Conservation (phyloP, 1,139 yeast species). For the Pichia cactophila region DNA sequence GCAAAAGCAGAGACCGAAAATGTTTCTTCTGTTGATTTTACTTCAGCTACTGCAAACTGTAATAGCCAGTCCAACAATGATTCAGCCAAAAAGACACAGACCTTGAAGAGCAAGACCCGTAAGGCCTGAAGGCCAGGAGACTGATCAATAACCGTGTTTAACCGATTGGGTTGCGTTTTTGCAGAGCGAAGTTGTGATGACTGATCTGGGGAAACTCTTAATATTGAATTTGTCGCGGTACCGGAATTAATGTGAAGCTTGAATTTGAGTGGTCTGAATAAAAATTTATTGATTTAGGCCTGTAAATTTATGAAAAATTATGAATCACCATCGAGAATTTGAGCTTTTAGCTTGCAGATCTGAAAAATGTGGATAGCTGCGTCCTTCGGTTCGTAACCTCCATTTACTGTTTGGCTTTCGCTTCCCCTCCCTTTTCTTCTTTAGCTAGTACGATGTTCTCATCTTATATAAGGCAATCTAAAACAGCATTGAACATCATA, state of each 20-base stretch:
- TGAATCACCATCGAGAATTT: too few species aligned
- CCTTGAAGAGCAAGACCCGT: not conserved
- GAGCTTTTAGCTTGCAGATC: not conserved
- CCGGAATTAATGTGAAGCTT: too few species aligned
- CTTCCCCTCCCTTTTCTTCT: not conserved
- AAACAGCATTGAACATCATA: not conserved
- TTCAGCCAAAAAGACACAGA: too few species aligned
- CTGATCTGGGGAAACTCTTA: not conserved
- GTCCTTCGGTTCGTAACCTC: not conserved
- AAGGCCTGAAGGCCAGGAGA: not conserved
- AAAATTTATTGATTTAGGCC: too few species aligned
- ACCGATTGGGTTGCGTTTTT: not conserved
- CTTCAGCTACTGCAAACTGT: not conserved
- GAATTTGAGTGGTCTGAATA: too few species aligned
- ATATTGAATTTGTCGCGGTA: too few species aligned
- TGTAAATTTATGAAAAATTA: too few species aligned
- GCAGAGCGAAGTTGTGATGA: not conserved
- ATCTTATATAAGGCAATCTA: slow-evolving; percentile 5
- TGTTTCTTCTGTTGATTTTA: not conserved
- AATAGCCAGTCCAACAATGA: too few species aligned
- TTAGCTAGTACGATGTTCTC: slow-evolving; percentile 7
- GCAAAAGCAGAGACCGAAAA: not conserved
- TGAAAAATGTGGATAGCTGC: not conserved
- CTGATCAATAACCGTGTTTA: not conserved
- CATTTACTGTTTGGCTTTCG: not conserved